These are phyloP conservation scores for Dichotomopilus funicola DNA, from an alignment of 2,329 filamentous ascomycete species.

Conservation along the genomic window DNA sequence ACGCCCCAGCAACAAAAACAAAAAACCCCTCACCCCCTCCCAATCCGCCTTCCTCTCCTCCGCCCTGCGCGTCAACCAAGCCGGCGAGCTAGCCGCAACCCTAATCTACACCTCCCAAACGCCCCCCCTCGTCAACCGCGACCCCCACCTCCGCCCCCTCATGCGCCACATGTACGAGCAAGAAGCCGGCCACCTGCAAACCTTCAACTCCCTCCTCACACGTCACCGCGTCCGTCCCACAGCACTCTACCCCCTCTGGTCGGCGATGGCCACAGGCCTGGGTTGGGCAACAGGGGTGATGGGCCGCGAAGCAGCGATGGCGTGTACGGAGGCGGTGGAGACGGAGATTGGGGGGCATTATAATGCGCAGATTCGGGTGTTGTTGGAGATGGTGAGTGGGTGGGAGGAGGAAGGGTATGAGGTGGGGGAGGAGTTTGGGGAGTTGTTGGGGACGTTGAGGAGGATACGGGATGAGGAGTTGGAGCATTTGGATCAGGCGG, in stretches of 20 bases:
- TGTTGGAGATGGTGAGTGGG: conserved; percentile 73
- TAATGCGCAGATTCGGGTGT: conserved; percentile 77
- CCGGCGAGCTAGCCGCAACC: conserved; percentile 92
- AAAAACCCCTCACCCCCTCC: conserved; percentile 57
- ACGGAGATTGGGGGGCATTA: conserved; percentile 97
- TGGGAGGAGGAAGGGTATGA: conserved; percentile 74
- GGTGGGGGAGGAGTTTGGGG: conserved; percentile 68
- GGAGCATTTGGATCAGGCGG: conserved; percentile 91
- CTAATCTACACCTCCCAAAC: conserved; percentile 90
- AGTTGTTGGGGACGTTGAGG: conserved; percentile 66
- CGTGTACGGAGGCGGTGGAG: conserved; percentile 96
- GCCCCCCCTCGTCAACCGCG: conserved; percentile 67
- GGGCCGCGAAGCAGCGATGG: conserved; percentile 93
- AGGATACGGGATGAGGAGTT: conserved; percentile 91
- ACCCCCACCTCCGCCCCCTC: conserved; percentile 81
- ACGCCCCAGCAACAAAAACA: conserved; percentile 28
- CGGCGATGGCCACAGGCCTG: conserved; percentile 67
- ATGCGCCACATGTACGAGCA: conserved; percentile 99
- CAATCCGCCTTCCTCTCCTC: conserved; percentile 56
- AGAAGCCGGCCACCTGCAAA: conserved; percentile 78
- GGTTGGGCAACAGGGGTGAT: conserved; percentile 87
- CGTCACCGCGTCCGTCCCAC: conserved; percentile 89
- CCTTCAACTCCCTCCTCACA: conserved; percentile 76
- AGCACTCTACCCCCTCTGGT: conserved; percentile 87
- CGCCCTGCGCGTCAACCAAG: conserved; percentile 84